A percentile compares a stretch with the other conserved stretches of the same genome.
phyloP scores from a whole-genome alignment of 2,329 filamentous ascomycete genomes.

The Ascochyta lentis region DNA sequence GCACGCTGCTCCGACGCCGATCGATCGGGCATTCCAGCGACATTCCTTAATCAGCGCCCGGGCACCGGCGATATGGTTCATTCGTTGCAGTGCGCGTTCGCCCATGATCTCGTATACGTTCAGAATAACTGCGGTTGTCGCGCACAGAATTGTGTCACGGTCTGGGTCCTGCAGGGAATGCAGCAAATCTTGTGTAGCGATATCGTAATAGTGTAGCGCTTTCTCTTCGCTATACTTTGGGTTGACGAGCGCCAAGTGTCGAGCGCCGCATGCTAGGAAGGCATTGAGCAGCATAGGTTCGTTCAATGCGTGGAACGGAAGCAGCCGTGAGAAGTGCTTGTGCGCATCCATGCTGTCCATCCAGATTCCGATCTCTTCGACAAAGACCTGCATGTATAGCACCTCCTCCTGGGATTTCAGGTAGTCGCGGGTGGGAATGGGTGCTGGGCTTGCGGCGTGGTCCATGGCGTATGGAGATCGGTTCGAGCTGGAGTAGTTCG shows the following conservation, averaged over 20 bases:
- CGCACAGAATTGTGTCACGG: conserved; percentile 82
- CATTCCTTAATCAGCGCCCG: conserved; percentile 88
- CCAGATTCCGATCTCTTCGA: conserved; percentile 89
- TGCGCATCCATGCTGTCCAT: conserved; percentile 89
- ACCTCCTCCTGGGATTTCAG: conserved; percentile 79
- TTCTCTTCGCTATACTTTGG: conserved; percentile 76
- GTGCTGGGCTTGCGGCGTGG: conserved; percentile 31
- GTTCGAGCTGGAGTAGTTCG: conserved; percentile 36
- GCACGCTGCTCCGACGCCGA: conserved; percentile 82
- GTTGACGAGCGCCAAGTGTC: conserved; percentile 77
- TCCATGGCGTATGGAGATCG: conserved; percentile 35
- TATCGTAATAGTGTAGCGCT: conserved; percentile 83
- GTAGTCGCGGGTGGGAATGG: conserved; percentile 60
- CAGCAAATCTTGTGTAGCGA: conserved; percentile 78
- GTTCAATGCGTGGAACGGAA: conserved; percentile 82
- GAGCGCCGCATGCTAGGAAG: conserved; percentile 85
- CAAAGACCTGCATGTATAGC: conserved; percentile 89
- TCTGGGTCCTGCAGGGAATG: conserved; percentile 82
- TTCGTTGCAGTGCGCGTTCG: conserved; percentile 76
- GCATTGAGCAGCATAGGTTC: conserved; percentile 91
- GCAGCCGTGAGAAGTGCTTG: conserved; percentile 82
- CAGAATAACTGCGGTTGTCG: conserved; percentile 84
- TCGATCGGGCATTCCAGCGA: conserved; percentile 80
- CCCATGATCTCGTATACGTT: conserved; percentile 96
- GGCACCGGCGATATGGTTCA: conserved; percentile 88